Base-by-base conservation (phyloP, 2,329 filamentous ascomycete species). In the Paracoccidioides lutzii region DNA sequence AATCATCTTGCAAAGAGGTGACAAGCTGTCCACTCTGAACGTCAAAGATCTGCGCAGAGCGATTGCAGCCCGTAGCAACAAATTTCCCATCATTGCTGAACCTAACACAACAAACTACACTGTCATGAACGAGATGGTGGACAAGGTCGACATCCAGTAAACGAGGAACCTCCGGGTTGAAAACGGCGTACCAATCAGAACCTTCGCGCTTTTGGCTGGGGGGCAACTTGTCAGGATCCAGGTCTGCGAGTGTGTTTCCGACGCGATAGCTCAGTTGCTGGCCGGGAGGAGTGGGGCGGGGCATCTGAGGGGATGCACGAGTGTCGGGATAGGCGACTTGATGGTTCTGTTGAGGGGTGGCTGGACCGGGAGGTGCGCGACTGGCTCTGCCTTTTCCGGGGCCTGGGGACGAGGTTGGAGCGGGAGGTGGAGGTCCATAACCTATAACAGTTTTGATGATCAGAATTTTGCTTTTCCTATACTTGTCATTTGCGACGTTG, bases 1-100 rank as follows among this genome's bases (percentile, higher is more conserved):
- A 85, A 63, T 91, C 87, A 65, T 98, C 93, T 70, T 95, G 89
- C 38, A 97, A 77, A 57, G 93, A 85, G 62, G 88, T 93, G 54
- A 97, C 83, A 70, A 91, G 93, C 63, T 88, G 82, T 55, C 93
- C 93, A 14, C 82, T 87, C 64, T 82, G 79, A 44, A 97, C 91
- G 62, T 98, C 93, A 71, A 93, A 98, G 65, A 98, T 98, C 73
- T 97, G 91, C n/a, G 93, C 93, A n/a, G 90, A 95, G 60, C 90
- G 80, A 73, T 98, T 98, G 78, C 93, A 97, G 45, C 93, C 93
- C 4, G 93, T 98, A 6, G 93, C 93, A 55, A 98, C 87, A 64
- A 88, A 96, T 67, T 95, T 90, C 63, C 93, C 93, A 67, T 98
- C 93, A 55, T 87, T 82, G 69, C 91, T 97, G 77, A 98, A 98